These are phyloP conservation scores for Comarum palustre DNA, from an alignment of 306 rosid genomes.

Conservation along the genomic window DNA sequence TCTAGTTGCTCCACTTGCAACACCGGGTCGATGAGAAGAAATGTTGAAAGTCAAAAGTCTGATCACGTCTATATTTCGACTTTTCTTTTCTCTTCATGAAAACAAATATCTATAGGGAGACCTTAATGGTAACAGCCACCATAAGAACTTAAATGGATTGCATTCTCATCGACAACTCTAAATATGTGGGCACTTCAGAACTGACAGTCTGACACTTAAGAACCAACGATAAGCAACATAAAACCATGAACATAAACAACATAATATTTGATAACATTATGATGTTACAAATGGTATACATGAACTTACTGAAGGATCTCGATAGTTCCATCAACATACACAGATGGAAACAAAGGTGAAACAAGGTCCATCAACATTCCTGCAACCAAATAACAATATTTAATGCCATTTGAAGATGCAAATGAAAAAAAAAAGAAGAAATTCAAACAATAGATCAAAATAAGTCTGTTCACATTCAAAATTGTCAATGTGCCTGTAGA, in stretches of 20 bases:
- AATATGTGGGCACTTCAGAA: neutral
- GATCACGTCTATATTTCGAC: neutral
- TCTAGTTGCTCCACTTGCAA: conserved; percentile 98
- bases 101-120: neutral
- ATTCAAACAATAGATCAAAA: neutral
- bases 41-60: conserved; percentile 12
- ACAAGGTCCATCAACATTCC: conserved; percentile 98
- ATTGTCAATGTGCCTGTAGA: neutral
- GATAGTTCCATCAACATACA: conserved; percentile 75
- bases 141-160: neutral
- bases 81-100: neutral
- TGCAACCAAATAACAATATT: conserved; percentile 36
- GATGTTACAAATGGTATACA: conserved; percentile 2
- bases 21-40: conserved; percentile 65
- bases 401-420: conserved; percentile 25
- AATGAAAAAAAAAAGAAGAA: neutral
- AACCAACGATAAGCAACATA: neutral
- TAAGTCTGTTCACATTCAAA: neutral
- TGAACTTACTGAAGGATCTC: conserved; percentile 94
- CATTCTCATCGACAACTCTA: conserved; percentile 16
- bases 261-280: neutral
- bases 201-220: conserved; percentile 1
- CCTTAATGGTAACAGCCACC: neutral
- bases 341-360: conserved; percentile 88
- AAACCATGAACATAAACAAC: neutral